Percentiles rank a stretch among this genome's conserved stretches.
Conservation (phyloP, 768 basidiomycete species). For the Hericium erinaceus region DNA sequence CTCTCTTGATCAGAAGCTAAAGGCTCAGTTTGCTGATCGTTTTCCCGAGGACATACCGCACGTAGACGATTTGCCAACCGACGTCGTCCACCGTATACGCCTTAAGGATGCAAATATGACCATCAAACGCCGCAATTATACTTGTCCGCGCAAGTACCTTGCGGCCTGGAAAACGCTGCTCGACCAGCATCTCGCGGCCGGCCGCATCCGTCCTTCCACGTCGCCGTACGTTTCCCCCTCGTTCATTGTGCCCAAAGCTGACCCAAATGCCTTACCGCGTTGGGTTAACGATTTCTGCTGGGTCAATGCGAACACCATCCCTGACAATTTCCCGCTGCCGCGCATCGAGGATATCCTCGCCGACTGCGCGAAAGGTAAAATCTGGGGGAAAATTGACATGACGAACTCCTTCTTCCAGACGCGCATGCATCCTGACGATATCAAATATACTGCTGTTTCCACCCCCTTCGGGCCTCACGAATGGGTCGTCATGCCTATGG, state of each 20-base stretch:
- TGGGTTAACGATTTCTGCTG: constrained; percentile 28
- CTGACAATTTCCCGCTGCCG: constrained; percentile 18
- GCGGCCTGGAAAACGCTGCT: constrained; percentile 26
- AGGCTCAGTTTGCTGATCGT: not conserved
- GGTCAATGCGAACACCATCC: constrained; percentile 24
- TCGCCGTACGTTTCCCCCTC: constrained; percentile 24
- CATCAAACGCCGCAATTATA: constrained; percentile 13
- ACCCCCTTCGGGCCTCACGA: constrained; percentile 32
- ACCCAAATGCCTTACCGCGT: constrained; percentile 16
- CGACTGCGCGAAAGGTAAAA: constrained; percentile 27
- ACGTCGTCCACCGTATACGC: not conserved
- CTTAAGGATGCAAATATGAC: not conserved
- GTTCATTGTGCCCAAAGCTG: constrained; percentile 26
- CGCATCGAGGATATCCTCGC: constrained; percentile 19
- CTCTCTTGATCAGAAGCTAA: not conserved
- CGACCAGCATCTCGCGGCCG: constrained; percentile 25
- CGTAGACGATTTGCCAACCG: not conserved
- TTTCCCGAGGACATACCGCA: not conserved
- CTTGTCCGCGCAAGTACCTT: constrained; percentile 24
- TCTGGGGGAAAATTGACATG: constrained; percentile 31
- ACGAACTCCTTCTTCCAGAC: constrained; percentile 34
- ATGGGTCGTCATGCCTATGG: constrained; percentile 16
- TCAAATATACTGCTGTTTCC: constrained; percentile 26
- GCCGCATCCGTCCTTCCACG: constrained; percentile 20
- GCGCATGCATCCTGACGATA: constrained; percentile 18